These are phyloP conservation scores for Schizonepeta tenuifolia DNA, from an alignment of 257 asterid species.

Conservation along the genomic window DNA sequence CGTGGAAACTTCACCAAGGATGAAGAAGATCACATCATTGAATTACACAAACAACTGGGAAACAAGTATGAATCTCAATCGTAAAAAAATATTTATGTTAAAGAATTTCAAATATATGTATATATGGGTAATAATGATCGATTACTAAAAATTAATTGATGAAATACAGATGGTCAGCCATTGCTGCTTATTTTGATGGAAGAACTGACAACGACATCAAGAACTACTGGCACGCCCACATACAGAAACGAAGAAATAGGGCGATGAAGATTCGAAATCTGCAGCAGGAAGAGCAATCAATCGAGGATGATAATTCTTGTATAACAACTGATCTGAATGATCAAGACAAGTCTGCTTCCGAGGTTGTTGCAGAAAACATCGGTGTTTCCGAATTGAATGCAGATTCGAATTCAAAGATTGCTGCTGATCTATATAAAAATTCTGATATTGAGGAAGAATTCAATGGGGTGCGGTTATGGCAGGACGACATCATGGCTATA, in stretches of 20 bases:
- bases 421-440: too few species aligned
- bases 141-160: too few species aligned
- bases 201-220: constrained; percentile 42
- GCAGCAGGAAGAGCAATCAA: too few species aligned
- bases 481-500: not conserved
- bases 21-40: constrained; percentile 30
- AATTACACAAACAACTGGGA: constrained; percentile 38
- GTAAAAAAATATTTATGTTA: too few species aligned
- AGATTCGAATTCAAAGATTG: not conserved
- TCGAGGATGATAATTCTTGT: too few species aligned
- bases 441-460: not conserved
- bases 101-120: too few species aligned
- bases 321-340: too few species aligned
- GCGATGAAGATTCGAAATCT: not conserved
- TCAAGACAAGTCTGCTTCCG: not conserved
- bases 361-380: not conserved
- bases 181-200: constrained; percentile 45
- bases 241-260: constrained; percentile 35
- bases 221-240: constrained; percentile 48
- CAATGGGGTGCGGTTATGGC: not conserved
- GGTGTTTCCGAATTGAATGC: not conserved
- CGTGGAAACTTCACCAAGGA: constrained; percentile 37
- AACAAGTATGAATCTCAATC: constrained; percentile 33
- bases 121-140: too few species aligned
- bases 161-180: constrained; percentile 44